Percentiles rank a stretch among this genome's conserved stretches.
phyloP scores from a whole-genome alignment of 179 eudicot species.

The Nepenthes alata region DNA sequence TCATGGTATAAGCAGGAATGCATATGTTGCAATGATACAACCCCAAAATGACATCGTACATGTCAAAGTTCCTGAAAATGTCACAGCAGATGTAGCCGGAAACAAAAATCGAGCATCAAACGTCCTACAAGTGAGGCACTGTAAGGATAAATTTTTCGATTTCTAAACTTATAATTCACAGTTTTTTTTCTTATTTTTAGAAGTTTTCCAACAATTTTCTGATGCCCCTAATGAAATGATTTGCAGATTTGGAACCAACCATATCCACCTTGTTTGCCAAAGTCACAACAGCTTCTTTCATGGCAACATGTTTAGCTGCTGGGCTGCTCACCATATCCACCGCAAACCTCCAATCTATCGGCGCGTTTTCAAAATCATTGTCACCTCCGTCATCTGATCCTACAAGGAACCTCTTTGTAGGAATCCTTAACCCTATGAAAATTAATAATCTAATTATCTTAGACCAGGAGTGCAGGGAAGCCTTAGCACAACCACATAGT shows the following conservation, averaged over 20 bases:
- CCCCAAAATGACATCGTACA: constrained; percentile 28
- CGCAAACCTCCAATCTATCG: constrained; percentile 52
- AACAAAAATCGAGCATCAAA: constrained; percentile 70
- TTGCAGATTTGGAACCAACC: constrained; percentile 68
- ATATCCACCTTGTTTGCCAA: constrained; percentile 40
- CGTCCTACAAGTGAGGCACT: constrained; percentile 61
- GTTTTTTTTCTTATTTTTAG: not conserved
- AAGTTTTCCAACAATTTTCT: too few relatives aligned
- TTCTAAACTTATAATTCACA: not conserved
- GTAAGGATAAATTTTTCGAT: constrained; percentile 35
- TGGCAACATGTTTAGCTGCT: constrained; percentile 42
- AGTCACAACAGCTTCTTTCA: constrained; percentile 55
- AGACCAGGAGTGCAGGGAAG: not conserved
- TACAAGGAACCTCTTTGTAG: constrained; percentile 70
- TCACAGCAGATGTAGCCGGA: constrained; percentile 81
- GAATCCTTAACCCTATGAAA: constrained; percentile 9
- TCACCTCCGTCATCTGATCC: constrained; percentile 48
- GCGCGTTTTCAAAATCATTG: constrained; percentile 47
- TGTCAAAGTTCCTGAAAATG: constrained; percentile 61
- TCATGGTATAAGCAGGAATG: constrained; percentile 30
- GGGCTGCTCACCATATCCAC: constrained; percentile 68
- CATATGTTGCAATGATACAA: constrained; percentile 31
- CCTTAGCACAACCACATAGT: too few relatives aligned
- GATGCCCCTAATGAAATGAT: not conserved
- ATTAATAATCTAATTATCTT: not conserved